Percentiles rank a stretch among this genome's conserved stretches.
Evolutionary conservation across 345 rosid genomes (phyloP).

Genomic region (Populus euphratica): DNA sequence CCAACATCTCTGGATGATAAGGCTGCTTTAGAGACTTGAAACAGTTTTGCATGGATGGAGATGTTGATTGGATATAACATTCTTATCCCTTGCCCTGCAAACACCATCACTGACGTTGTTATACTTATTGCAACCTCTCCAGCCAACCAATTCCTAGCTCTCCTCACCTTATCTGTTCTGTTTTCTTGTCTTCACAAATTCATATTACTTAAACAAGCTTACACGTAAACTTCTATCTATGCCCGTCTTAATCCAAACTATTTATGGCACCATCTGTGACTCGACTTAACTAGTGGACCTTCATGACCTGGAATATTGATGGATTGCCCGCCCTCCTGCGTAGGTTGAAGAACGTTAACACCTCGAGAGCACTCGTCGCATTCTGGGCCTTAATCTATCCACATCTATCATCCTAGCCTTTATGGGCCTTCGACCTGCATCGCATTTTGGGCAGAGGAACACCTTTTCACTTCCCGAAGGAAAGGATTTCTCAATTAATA

Average conservation of each 20-base stretch:
- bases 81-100: constrained; percentile 8
- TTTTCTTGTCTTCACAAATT: background rate
- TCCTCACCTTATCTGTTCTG: background rate
- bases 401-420: background rate
- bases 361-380: background rate
- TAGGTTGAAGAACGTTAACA: background rate
- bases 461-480: background rate
- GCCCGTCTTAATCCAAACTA: background rate
- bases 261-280: background rate
- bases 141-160: background rate
- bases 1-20: background rate
- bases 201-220: background rate
- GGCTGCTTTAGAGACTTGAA: background rate
- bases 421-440: background rate
- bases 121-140: background rate
- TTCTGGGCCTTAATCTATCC: background rate
- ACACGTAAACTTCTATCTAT: background rate
- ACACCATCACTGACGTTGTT: background rate
- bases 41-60: background rate
- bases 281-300: background rate
- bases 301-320: background rate
- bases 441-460: background rate
- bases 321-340: background rate
- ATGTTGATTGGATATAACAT: background rate
- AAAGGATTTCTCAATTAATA: background rate